Percentiles rank a stretch among this genome's conserved stretches.
Conservation (phyloP, 805 yeast species). For the Candida qinlingensis region DNA sequence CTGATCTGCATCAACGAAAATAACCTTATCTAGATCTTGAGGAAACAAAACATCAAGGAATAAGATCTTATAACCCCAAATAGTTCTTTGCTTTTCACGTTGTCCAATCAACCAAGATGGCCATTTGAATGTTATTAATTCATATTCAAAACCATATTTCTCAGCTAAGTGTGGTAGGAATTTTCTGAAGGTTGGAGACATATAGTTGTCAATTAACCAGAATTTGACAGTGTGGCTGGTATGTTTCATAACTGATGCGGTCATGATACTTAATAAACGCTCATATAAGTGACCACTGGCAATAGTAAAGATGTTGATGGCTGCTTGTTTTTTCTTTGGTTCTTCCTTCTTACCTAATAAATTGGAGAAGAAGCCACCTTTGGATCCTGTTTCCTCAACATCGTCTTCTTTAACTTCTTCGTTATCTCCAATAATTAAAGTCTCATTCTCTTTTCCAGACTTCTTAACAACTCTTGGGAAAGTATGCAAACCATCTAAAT, state of each 20-base stretch:
- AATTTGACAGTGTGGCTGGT: conserved; percentile 65
- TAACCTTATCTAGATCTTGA: conserved; percentile 61
- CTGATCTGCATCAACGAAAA: conserved; percentile 86
- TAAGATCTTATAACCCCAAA: conserved; percentile 86
- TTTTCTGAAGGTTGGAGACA: conserved; percentile 63
- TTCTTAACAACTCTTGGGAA: conserved; percentile 41
- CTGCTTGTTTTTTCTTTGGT: conserved; percentile 37
- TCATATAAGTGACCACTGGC: conserved; percentile 83
- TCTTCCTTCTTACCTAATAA: conserved; percentile 7
- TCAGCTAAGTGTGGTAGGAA: conserved; percentile 56
- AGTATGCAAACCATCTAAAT: conserved; percentile 41
- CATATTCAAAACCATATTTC: conserved; percentile 60
- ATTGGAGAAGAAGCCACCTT: conserved; percentile 13
- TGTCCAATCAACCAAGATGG: conserved; percentile 85
- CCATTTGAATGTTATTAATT: conserved; percentile 85
- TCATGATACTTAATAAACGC: conserved; percentile 71
- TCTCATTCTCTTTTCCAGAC: conserved; percentile 31
- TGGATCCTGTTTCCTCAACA: conserved; percentile 5
- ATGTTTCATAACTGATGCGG: conserved; percentile 64
- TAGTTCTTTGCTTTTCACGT: conserved; percentile 67
- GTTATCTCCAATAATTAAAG: conserved; percentile 12
- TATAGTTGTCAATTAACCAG: conserved; percentile 81
- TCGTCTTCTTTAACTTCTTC: conserved; percentile 6
- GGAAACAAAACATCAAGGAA: conserved; percentile 89
- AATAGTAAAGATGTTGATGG: conserved; percentile 72